Percentiles rank a stretch among this genome's conserved stretches.
Conservation (phyloP, 78 protist genomes). For the Dictyostelium citrinum region DNA sequence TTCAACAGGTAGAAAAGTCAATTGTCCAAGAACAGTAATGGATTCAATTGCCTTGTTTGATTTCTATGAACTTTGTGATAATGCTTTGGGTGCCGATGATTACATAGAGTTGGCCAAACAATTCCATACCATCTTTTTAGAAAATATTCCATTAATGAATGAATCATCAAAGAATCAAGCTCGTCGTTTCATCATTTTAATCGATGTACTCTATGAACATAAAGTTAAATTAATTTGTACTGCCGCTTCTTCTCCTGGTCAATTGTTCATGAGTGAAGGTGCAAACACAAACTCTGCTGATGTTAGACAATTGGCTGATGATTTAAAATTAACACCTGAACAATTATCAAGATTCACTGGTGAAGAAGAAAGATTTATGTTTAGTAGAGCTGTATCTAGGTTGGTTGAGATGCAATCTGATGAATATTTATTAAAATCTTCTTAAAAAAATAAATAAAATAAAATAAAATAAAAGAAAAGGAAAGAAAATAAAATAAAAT, state of each 20-base stretch:
- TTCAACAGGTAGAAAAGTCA: conserved; percentile 75
- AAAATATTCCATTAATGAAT: conserved; percentile 83
- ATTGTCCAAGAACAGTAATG: conserved; percentile 31
- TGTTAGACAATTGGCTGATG: conserved; percentile 25
- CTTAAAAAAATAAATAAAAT: background rate
- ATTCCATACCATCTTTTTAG: conserved; percentile 85
- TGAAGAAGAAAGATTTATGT: conserved; percentile 90
- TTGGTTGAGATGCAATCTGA: conserved; percentile 92
- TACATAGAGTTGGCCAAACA: conserved; percentile 77
- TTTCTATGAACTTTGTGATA: conserved; percentile 85
- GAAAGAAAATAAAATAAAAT: background rate
- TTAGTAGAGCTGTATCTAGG: conserved; percentile 84
- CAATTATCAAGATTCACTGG: conserved; percentile 80
- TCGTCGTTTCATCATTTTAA: conserved; percentile 90
- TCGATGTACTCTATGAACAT: conserved; percentile 91
- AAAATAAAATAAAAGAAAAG: background rate
- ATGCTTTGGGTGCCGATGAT: conserved; percentile 89
- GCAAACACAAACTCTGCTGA: background rate
- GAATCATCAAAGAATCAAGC: conserved; percentile 79
- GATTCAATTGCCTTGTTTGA: conserved; percentile 65
- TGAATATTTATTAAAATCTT: conserved; percentile 64
- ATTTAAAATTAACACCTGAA: conserved; percentile 67
- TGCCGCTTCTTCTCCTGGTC: conserved; percentile 77
- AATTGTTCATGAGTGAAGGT: conserved; percentile 58
- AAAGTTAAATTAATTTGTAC: conserved; percentile 78